These are phyloP conservation scores for Ceratocystis cacaofunesta DNA, from an alignment of 2,329 filamentous ascomycete genomes.

Conservation along the genomic window DNA sequence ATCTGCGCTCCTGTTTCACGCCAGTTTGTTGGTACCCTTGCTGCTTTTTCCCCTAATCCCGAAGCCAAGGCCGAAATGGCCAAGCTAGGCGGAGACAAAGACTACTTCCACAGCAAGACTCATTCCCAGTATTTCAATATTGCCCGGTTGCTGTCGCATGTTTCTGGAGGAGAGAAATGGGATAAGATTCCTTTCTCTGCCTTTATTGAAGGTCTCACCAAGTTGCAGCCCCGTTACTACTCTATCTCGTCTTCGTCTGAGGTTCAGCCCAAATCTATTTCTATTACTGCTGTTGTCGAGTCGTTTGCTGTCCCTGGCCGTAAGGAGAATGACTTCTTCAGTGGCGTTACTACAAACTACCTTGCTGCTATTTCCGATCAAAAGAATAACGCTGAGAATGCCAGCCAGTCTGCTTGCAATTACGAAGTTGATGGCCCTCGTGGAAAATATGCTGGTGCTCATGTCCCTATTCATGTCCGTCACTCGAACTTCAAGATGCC, in stretches of 20 bases:
- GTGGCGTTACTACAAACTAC: constrained; percentile 95
- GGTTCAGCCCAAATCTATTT: constrained; percentile 87
- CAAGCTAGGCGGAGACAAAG: constrained; percentile 81
- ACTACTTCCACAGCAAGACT: constrained; percentile 83
- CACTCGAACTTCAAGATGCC: constrained; percentile 99
- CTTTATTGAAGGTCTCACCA: constrained; percentile 83
- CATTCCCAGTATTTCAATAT: constrained; percentile 75
- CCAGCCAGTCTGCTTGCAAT: constrained; percentile 67
- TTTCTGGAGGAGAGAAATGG: constrained; percentile 65
- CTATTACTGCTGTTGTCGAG: constrained; percentile 90
- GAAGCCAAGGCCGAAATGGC: constrained; percentile 73
- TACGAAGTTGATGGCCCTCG: constrained; percentile 80
- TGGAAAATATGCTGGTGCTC: constrained; percentile 93
- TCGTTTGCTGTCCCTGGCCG: constrained; percentile 63
- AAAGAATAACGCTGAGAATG: constrained; percentile 74
- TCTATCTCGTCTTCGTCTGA: constrained; percentile 95
- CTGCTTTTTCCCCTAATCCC: constrained; percentile 79
- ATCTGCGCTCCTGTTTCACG: constrained; percentile 90
- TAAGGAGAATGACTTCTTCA: constrained; percentile 54
- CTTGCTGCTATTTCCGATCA: constrained; percentile 89
- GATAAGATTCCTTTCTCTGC: constrained; percentile 79
- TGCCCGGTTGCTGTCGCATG: constrained; percentile 61
- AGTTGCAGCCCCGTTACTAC: constrained; percentile 96
- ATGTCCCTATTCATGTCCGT: constrained; percentile 86
- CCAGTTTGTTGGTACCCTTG: constrained; percentile 78